Evolutionary conservation across 176 grass and related monocot species (phyloP).

Genomic region (Luzula sylvatica): DNA sequence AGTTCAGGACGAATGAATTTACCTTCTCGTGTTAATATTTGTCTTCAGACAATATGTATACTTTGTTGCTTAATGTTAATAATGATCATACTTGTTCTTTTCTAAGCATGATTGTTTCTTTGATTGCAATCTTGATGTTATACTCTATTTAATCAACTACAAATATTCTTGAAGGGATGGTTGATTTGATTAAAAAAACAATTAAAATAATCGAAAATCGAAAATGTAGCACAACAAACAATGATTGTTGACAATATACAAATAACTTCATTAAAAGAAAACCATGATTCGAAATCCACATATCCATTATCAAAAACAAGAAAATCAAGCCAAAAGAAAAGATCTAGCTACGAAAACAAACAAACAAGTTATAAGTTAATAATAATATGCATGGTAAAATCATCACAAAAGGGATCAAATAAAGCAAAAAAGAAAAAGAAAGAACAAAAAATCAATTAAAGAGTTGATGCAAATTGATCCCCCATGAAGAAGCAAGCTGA

Average conservation of each 20-base stretch:
- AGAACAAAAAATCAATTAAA: slow-evolving; percentile 36
- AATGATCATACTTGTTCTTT: too few relatives aligned
- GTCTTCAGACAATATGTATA: too few relatives aligned
- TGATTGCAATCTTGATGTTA: too few relatives aligned
- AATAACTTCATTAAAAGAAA: background rate
- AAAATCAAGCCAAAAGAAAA: slow-evolving; percentile 30
- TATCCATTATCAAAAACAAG: background rate
- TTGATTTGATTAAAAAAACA: too few relatives aligned
- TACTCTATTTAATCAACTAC: too few relatives aligned
- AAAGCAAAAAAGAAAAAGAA: background rate
- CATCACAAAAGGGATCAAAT: slow-evolving; percentile 43
- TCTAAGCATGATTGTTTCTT: too few relatives aligned
- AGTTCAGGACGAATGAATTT: slow-evolving; percentile 25
- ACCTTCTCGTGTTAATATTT: background rate
- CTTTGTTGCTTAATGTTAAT: too few relatives aligned
- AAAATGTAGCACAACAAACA: background rate
- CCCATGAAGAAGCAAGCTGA: slow-evolving; percentile 87
- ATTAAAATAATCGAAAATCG: too few relatives aligned
- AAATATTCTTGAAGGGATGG: too few relatives aligned
- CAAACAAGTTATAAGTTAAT: slow-evolving; percentile 28
- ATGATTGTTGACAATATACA: slow-evolving; percentile 2
- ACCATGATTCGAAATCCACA: background rate
- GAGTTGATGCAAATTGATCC: slow-evolving; percentile 71
- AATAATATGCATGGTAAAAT: slow-evolving; percentile 30
- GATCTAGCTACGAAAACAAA: slow-evolving; percentile 7